Evolutionary conservation across 345 rosid species (phyloP).

Genomic region (Isatis tinctoria): DNA sequence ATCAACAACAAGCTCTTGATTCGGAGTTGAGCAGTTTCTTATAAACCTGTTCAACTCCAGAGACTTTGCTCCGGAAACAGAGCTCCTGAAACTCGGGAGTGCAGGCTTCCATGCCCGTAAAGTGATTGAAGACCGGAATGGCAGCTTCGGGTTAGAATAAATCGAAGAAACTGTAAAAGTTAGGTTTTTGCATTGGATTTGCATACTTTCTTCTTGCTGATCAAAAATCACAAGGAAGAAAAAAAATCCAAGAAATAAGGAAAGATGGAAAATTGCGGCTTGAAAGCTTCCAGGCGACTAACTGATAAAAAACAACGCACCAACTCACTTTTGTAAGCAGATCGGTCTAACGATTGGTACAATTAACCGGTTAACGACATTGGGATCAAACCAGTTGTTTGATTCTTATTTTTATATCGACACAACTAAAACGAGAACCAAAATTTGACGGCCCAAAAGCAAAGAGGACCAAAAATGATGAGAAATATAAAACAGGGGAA

Average conservation of each 20-base stretch:
- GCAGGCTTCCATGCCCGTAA: conserved; percentile 19
- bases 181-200: conserved; percentile 43
- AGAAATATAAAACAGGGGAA: not conserved
- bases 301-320: conserved; percentile 9
- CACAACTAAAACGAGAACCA: not conserved
- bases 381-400: not conserved
- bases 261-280: conserved; percentile 1
- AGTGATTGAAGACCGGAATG: conserved; percentile 22
- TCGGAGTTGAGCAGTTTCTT: conserved; percentile 31
- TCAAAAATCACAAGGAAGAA: not conserved
- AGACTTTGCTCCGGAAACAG: conserved; percentile 19
- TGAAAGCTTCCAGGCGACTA: not conserved
- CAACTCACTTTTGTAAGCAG: not conserved
- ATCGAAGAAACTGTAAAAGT: conserved; percentile 25
- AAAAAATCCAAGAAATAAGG: too few relatives aligned
- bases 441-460: conserved; percentile 10
- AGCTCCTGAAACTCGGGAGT: conserved; percentile 17
- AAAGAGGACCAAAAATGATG: not conserved
- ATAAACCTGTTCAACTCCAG: conserved; percentile 8
- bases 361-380: not conserved
- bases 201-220: conserved; percentile 4
- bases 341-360: conserved; percentile 5
- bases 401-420: not conserved
- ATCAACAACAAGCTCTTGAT: conserved; percentile 32
- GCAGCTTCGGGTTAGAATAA: conserved; percentile 23